phyloP scores from a whole-genome alignment of 83 land plant genomes.

The Diphasiastrum complanatum region DNA sequence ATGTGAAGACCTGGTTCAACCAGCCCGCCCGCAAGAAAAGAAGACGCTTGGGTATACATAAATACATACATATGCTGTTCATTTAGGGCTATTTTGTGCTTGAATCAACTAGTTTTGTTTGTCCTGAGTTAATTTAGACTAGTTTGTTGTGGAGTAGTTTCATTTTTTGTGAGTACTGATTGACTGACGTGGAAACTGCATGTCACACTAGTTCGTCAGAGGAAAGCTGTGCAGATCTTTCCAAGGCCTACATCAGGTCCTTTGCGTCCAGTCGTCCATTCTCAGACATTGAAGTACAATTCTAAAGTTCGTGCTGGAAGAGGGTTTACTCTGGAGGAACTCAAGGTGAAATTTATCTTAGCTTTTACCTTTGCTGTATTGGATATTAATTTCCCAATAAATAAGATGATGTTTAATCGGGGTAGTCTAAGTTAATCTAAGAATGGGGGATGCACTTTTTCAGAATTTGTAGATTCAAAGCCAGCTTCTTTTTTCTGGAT shows the following conservation, averaged over 20 bases:
- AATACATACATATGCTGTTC: too few relatives aligned
- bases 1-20: constrained; percentile 17
- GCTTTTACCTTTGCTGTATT: too few relatives aligned
- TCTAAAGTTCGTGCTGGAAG: constrained; percentile 1
- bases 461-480: too few relatives aligned
- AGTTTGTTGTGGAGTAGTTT: not conserved
- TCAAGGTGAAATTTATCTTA: too few relatives aligned
- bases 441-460: too few relatives aligned
- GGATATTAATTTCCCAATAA: too few relatives aligned
- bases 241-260: constrained; percentile 8
- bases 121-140: too few relatives aligned
- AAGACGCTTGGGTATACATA: constrained; percentile 8
- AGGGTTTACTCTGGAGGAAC: constrained; percentile 7
- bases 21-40: constrained; percentile 20
- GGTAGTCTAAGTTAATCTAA: too few relatives aligned
- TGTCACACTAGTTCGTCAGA: not conserved
- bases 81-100: too few relatives aligned
- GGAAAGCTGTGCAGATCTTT: constrained; percentile 13
- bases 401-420: too few relatives aligned
- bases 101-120: too few relatives aligned
- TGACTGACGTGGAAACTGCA: not conserved
- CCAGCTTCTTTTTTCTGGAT: too few relatives aligned
- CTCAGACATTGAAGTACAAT: constrained; percentile 8
- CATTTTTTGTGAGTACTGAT: not conserved
- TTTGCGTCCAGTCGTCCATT: constrained; percentile 10